Evolutionary conservation across 2,329 filamentous ascomycete species (phyloP).

Genomic region (Pseudogymnoascus sp.): DNA sequence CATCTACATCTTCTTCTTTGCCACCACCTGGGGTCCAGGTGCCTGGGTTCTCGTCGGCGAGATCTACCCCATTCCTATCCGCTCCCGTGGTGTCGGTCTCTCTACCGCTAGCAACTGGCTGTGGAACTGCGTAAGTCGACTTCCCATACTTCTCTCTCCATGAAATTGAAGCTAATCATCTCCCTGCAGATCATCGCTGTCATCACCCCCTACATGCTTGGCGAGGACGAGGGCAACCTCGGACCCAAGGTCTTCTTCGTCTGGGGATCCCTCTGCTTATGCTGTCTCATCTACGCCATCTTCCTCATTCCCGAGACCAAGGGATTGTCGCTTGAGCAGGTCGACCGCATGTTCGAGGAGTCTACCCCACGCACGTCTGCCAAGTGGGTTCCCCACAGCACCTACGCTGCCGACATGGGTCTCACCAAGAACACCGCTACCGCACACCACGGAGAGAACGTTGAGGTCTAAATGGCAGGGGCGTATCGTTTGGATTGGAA

Average conservation of each 20-base stretch:
- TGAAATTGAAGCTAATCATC: slow-evolving; percentile 25
- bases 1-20: slow-evolving; percentile 91
- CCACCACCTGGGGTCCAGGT: slow-evolving; percentile 74
- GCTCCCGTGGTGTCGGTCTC: slow-evolving; percentile 76
- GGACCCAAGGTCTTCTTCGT: slow-evolving; percentile 35
- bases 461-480: not conserved
- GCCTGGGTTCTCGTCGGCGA: slow-evolving; percentile 78
- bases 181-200: slow-evolving; percentile 42
- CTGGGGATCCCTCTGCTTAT: slow-evolving; percentile 50
- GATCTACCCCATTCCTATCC: slow-evolving; percentile 83
- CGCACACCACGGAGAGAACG: not conserved
- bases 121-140: slow-evolving; percentile 59
- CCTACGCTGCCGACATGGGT: slow-evolving; percentile 23
- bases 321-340: slow-evolving; percentile 61
- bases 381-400: slow-evolving; percentile 22
- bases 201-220: slow-evolving; percentile 64
- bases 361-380: slow-evolving; percentile 31
- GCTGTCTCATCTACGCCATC: slow-evolving; percentile 45
- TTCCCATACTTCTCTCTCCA: slow-evolving; percentile 13
- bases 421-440: not conserved
- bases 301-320: slow-evolving; percentile 64
- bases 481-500: not conserved
- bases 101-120: slow-evolving; percentile 89
- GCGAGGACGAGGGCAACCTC: slow-evolving; percentile 36
- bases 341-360: slow-evolving; percentile 52